Conservation (phyloP, 2,329 filamentous ascomycete species). For the Exophiala viscosa region DNA sequence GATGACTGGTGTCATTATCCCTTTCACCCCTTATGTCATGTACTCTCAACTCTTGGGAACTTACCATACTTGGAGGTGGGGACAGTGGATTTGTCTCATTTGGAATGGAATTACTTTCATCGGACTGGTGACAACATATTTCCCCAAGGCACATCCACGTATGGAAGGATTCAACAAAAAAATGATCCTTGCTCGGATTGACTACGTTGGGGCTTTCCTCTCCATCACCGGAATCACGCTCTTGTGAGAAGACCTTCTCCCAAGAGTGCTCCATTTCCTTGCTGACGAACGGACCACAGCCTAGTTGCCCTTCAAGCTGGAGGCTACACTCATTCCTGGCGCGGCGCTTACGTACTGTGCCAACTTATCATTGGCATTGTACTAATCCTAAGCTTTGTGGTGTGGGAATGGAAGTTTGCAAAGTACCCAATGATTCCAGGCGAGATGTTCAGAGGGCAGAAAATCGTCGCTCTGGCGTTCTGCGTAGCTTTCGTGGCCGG, state of each 20-base stretch:
- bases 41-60: conserved; percentile 6
- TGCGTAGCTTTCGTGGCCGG: conserved; percentile 58
- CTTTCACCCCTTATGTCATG: conserved; percentile 15
- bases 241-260: conserved; percentile 6
- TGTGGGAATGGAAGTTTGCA: conserved; percentile 46
- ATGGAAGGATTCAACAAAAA: conserved; percentile 1
- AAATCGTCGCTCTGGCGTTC: conserved; percentile 51
- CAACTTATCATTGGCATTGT: conserved; percentile 16
- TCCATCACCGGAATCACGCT: conserved; percentile 17
- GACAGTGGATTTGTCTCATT: conserved; percentile 10
- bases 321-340: conserved; percentile 7
- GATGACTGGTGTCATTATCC: conserved; percentile 14
- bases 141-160: conserved; percentile 9
- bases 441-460: conserved; percentile 45
- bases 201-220: conserved; percentile 10
- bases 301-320: conserved; percentile 8
- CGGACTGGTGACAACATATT: conserved; percentile 8
- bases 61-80: conserved; percentile 12
- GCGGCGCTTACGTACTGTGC: conserved; percentile 27
- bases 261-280: neutral
- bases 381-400: conserved; percentile 37
- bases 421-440: conserved; percentile 45
- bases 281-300: neutral
- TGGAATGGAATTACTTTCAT: conserved; percentile 5
- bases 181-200: conserved; percentile 9